Base-by-base conservation (phyloP, 345 rosid genomes). In the Lenwebbia sp. region DNA sequence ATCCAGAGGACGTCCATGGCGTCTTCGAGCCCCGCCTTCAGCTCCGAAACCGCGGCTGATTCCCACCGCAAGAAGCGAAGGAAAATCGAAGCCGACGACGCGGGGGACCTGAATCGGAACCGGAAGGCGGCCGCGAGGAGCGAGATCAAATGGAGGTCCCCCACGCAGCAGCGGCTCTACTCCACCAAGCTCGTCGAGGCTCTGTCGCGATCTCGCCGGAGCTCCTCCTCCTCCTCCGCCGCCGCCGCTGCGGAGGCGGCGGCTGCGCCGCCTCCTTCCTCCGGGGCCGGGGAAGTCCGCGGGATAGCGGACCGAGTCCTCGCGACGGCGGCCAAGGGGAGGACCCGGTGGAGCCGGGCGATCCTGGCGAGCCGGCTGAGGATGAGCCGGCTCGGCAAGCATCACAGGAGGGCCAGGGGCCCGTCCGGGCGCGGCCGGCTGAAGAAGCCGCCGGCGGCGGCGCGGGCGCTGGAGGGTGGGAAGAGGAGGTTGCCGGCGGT, bases 271-370 rank as follows among this genome's bases (percentile, higher is more conserved):
- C 8, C 54, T 65, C 33, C 47, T 33, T 33, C 81, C 12, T 75
- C 84, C 57, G 57, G 85, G 54, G 85, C 88, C 22, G 83, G 88
- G 37, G 91, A 89, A 60, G 91, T 96, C 58, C 91, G 93, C 13
- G 86, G 60, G 47, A 88, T 92, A 13, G 92, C 90, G 1, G 89
- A 95, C 87, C 89, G 92, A 33, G 93, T 92, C 86, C 88, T 96
- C 12, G 96, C 98, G 58, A 92, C 88, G 44, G 86, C 98, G 4
- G 99, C 96, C 54, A 91, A 87, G 53, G 95, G 94, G 13, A 82
- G 90, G 75, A 92, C 92, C 13, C 90, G 93, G 85, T 94, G 97
- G 96, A 91, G 98, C 91, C 94, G 98, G 40, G 94, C 96, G 87
- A 91, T 95, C 54, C 92, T 94, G 49, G 89, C 93, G 83, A 91